Evolutionary conservation across 1,284 basidiomycete genomes (phyloP), one percentile per base, ranked within the genome.

Genomic region (Tilletia walkeri): DNA sequence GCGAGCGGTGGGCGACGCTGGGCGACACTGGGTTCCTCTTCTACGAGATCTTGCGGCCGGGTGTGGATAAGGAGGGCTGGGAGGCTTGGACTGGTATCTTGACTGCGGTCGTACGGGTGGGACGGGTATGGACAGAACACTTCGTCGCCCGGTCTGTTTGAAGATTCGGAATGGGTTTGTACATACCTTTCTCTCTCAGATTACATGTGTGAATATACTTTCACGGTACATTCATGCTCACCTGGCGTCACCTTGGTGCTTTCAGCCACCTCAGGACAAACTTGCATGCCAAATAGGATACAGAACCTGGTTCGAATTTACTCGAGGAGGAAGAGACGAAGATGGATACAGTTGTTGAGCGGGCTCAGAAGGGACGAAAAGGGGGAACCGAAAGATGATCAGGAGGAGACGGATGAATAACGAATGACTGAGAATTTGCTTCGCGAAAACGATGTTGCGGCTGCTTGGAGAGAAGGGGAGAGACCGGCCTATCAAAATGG

Each of bases 1-100:
- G 59, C 16, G 59, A 63, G 34, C 59, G 59, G 14, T 63, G 59
- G 59, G 59, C 59, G 14, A 34, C 30, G 10, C 59, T 63, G 16
- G 34, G 16, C 36, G 34, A 63, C 3, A 18, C 36, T n/a, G 30
- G 34, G 12, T 63, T 63, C 36, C 18, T 63, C 34, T n/a, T 63
- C 34, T 63, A 63, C n/a, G 59, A 63, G 59, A 38, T 63, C 14
- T 41, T 34, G 4, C 30, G 59, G 18, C 59, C 59, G 16, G 59
- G 59, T 5, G 59, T 20, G 6, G 59, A 63, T 6, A 63, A 63
- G 34, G 59, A 63, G 34, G 59, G 59, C 18, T 63, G 59, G 59
- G 59, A 63, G 36, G 59, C 59, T 6, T 63, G 59, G 59, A 63
- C 30, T 12, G 59, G 59, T 6, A 14, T 63, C n/a, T 14, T 38